These are phyloP conservation scores for Debaryomycetaceae sp. DNA, from an alignment of 1,139 yeast species.

Conservation along the genomic window DNA sequence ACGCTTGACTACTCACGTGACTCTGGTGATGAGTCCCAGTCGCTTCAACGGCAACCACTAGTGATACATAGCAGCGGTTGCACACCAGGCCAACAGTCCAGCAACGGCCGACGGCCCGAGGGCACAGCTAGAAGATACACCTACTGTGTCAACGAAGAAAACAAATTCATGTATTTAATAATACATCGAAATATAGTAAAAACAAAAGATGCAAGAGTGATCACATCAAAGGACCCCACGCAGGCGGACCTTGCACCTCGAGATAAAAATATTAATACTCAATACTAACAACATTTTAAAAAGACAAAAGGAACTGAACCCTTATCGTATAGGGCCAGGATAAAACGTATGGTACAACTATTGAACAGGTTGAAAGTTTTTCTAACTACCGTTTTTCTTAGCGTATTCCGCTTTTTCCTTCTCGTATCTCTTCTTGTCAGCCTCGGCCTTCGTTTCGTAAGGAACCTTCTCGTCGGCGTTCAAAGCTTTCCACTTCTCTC, in stretches of 20 bases:
- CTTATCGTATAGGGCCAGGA: not conserved
- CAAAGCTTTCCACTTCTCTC: constrained; percentile 95
- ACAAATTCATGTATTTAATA: not conserved
- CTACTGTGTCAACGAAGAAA: not conserved
- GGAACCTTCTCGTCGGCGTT: constrained; percentile 78
- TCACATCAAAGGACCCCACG: not conserved
- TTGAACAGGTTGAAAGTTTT: not conserved
- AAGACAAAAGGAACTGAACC: not conserved
- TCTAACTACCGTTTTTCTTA: constrained; percentile 27
- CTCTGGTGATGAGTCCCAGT: too few species aligned
- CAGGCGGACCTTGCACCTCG: not conserved
- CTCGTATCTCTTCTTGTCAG: constrained; percentile 97
- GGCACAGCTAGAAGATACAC: too few species aligned
- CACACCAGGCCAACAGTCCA: too few species aligned
- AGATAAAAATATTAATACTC: constrained; percentile 2
- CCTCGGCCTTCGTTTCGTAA: constrained; percentile 88
- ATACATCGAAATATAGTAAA: not conserved
- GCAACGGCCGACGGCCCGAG: too few species aligned
- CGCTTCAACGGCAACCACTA: too few species aligned
- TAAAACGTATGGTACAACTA: constrained; percentile 5
- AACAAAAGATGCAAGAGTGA: not conserved
- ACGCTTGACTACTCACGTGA: too few species aligned
- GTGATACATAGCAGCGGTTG: too few species aligned
- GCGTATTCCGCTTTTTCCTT: constrained; percentile 90
- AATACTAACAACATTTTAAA: constrained; percentile 1